These are phyloP conservation scores for Verticillium dahliae DNA, from an alignment of 2,329 filamentous ascomycete genomes.

Conservation along the genomic window DNA sequence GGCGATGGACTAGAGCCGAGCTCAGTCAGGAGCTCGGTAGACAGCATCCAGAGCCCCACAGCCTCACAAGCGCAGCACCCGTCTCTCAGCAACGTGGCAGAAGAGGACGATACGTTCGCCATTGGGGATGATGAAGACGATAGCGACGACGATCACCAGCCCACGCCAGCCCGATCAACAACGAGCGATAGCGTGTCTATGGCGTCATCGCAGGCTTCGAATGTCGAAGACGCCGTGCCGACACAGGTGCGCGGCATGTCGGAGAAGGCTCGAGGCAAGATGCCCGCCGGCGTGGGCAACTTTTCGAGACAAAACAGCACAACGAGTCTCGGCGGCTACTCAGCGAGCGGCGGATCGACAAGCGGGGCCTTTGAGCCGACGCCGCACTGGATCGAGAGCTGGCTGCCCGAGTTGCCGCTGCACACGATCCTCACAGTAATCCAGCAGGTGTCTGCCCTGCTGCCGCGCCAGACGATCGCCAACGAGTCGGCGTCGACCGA, in stretches of 20 bases:
- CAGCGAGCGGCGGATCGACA: slow-evolving; percentile 47
- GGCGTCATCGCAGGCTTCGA: slow-evolving; percentile 61
- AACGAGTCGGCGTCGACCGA: slow-evolving; percentile 36
- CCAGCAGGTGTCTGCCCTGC: slow-evolving; percentile 51
- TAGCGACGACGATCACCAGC: slow-evolving; percentile 39
- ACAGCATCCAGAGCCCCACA: slow-evolving; percentile 61
- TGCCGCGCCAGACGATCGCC: slow-evolving; percentile 44
- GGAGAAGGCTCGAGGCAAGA: slow-evolving; percentile 93
- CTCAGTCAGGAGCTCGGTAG: slow-evolving; percentile 56
- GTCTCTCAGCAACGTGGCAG: slow-evolving; percentile 59
- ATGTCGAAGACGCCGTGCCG: slow-evolving; percentile 71
- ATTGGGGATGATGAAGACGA: slow-evolving; percentile 80
- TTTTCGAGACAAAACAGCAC: slow-evolving; percentile 91
- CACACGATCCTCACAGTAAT: slow-evolving; percentile 80
- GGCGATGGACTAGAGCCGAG: slow-evolving; percentile 41
- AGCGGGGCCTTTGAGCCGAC: slow-evolving; percentile 69
- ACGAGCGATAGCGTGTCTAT: slow-evolving; percentile 57
- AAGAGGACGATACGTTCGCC: slow-evolving; percentile 72
- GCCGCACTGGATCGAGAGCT: slow-evolving; percentile 81
- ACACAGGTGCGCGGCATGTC: slow-evolving; percentile 87
- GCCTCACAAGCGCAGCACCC: slow-evolving; percentile 46
- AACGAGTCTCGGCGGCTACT: slow-evolving; percentile 65
- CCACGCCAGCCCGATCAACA: slow-evolving; percentile 56
- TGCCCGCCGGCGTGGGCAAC: slow-evolving; percentile 73
- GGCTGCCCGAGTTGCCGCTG: slow-evolving; percentile 85